Evolutionary conservation across 176 grass and related monocot genomes (phyloP).

Genomic region (Raddia guianensis): DNA sequence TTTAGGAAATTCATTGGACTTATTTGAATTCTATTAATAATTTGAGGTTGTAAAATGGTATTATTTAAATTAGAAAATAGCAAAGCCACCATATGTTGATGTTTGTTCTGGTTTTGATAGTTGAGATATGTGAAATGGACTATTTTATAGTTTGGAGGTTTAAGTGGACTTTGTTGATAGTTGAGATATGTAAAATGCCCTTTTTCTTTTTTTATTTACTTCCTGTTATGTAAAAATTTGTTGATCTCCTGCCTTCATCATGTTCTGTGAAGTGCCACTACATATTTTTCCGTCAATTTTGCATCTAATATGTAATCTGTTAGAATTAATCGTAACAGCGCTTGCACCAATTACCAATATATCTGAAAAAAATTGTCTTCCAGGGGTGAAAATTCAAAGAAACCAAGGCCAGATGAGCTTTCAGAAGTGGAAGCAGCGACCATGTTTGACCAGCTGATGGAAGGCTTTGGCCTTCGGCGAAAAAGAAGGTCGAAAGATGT

Average conservation of each 20-base stretch:
- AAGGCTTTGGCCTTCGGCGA: conserved; percentile 74
- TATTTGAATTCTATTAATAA: too few relatives aligned
- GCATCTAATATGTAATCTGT: not conserved
- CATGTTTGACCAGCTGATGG: conserved; percentile 79
- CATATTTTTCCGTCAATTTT: not conserved
- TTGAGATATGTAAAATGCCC: too few relatives aligned
- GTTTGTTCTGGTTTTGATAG: too few relatives aligned
- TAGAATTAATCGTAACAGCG: not conserved
- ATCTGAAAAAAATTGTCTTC: conserved; percentile 28
- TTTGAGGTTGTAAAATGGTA: too few relatives aligned
- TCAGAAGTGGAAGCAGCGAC: conserved; percentile 68
- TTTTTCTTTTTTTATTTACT: too few relatives aligned
- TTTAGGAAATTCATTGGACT: too few relatives aligned
- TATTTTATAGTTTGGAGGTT: too few relatives aligned
- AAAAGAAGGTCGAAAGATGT: conserved; percentile 62
- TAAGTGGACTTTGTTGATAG: too few relatives aligned
- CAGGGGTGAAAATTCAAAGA: conserved; percentile 61
- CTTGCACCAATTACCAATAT: not conserved
- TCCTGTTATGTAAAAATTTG: not conserved
- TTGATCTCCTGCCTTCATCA: not conserved
- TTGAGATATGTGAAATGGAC: too few relatives aligned
- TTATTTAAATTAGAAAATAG: too few relatives aligned
- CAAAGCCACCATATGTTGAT: too few relatives aligned
- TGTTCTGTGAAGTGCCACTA: not conserved
- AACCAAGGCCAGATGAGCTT: conserved; percentile 52